These are phyloP conservation scores for Nicotiana paniculata DNA, from an alignment of 257 asterid genomes.

Conservation along the genomic window DNA sequence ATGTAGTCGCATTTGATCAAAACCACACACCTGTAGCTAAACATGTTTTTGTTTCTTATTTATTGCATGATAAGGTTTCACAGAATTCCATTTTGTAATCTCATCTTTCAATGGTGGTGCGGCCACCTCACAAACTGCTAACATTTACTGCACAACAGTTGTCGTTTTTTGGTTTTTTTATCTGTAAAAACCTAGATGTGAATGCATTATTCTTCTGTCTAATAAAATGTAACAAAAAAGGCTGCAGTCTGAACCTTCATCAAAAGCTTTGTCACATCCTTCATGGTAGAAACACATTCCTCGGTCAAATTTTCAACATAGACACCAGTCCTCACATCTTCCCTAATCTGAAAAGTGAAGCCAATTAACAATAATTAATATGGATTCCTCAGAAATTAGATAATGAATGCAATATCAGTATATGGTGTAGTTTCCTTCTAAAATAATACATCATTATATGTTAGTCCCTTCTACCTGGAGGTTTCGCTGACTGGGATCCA, in stretches of 20 bases:
- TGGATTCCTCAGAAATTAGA: background rate
- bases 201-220: background rate
- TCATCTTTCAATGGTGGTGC: background rate
- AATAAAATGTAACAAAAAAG: background rate
- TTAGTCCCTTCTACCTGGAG: constrained; percentile 64
- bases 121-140: background rate
- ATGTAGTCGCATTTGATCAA: background rate
- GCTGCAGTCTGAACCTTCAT: constrained; percentile 53
- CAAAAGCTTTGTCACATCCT: constrained; percentile 78
- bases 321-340: constrained; percentile 87
- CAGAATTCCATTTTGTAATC: background rate
- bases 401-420: background rate
- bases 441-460: too few species aligned
- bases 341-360: constrained; percentile 64
- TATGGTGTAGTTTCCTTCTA: too few species aligned
- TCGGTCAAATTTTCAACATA: constrained; percentile 96
- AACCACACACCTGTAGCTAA: background rate
- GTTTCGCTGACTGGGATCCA: constrained; percentile 89
- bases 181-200: background rate
- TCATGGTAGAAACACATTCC: constrained; percentile 84
- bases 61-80: background rate
- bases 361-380: background rate
- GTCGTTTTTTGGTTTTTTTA: background rate
- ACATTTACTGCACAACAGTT: background rate
- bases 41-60: background rate